Evolutionary conservation across 371 early-diverging fungal genomes (phyloP).

Genomic region (Lichtheimia ramosa): DNA sequence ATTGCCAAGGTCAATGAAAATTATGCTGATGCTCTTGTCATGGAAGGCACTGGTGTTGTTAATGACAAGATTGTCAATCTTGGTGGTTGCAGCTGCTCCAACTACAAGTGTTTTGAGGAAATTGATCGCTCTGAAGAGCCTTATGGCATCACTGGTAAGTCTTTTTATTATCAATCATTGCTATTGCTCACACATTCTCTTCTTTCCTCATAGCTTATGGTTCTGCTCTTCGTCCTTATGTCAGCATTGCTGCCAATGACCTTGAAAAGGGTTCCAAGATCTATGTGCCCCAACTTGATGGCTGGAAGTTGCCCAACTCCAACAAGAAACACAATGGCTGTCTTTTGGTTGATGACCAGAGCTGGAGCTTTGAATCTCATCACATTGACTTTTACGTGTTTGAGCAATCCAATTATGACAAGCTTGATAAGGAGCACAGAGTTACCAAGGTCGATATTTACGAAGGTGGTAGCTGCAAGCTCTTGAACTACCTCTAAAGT

Average conservation of each 20-base stretch:
- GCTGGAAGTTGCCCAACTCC: slow-evolving; percentile 41
- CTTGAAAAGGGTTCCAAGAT: slow-evolving; percentile 45
- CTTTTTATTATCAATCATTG: not conserved
- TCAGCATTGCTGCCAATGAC: slow-evolving; percentile 46
- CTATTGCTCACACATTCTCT: not conserved
- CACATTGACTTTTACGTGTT: slow-evolving; percentile 49
- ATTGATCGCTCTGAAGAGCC: slow-evolving; percentile 40
- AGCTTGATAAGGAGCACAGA: slow-evolving; percentile 29
- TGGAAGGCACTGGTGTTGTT: slow-evolving; percentile 51
- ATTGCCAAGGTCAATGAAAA: slow-evolving; percentile 36
- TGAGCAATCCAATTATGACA: slow-evolving; percentile 28
- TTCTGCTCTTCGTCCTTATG: slow-evolving; percentile 43
- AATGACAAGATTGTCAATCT: slow-evolving; percentile 42
- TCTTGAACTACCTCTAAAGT: slow-evolving; percentile 31
- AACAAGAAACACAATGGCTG: slow-evolving; percentile 49
- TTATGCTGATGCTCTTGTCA: slow-evolving; percentile 46
- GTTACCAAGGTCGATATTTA: slow-evolving; percentile 34
- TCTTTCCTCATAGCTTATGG: slow-evolving; percentile 27
- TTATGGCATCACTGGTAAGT: slow-evolving; percentile 41
- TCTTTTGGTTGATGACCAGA: slow-evolving; percentile 47
- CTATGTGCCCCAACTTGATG: slow-evolving; percentile 36
- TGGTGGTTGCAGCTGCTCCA: slow-evolving; percentile 42
- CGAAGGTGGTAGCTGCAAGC: slow-evolving; percentile 46
- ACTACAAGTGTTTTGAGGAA: slow-evolving; percentile 45
- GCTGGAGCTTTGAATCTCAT: slow-evolving; percentile 42